phyloP scores from a whole-genome alignment of 257 asterid species.

The Verbena officinalis region DNA sequence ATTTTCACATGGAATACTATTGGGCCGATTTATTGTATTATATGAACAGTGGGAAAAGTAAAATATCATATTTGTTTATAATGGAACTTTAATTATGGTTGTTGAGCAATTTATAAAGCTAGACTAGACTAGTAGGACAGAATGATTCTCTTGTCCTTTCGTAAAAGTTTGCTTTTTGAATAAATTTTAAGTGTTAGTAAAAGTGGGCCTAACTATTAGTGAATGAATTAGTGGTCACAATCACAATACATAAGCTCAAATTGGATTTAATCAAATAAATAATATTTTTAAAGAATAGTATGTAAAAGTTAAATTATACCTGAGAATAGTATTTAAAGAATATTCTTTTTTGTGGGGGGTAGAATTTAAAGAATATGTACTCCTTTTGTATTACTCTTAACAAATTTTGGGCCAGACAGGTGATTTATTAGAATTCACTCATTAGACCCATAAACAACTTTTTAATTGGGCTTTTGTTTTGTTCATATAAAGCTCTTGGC shows the following conservation, averaged over 20 bases:
- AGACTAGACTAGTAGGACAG: neutral
- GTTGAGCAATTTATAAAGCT: conserved; percentile 2
- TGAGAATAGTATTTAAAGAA: too few species aligned
- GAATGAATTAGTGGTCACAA: neutral
- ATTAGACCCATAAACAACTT: neutral
- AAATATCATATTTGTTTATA: too few species aligned
- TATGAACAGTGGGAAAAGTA: neutral
- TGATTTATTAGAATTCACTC: neutral
- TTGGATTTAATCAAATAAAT: neutral
- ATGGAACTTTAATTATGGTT: neutral
- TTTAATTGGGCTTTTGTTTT: neutral
- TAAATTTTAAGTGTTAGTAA: too few species aligned
- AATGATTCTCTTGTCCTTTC: neutral
- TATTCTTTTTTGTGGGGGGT: too few species aligned
- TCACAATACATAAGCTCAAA: neutral
- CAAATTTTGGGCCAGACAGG: neutral
- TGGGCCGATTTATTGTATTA: too few species aligned
- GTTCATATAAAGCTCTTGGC: neutral
- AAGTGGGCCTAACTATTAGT: neutral
- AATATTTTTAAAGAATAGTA: too few species aligned
- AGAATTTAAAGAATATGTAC: too few species aligned
- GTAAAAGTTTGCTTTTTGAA: neutral
- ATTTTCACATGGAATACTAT: too few species aligned
- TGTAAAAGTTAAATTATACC: too few species aligned
- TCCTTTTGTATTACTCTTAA: neutral